Base-by-base conservation (phyloP, 1,284 basidiomycete species). In the Naganishia cerealis region DNA sequence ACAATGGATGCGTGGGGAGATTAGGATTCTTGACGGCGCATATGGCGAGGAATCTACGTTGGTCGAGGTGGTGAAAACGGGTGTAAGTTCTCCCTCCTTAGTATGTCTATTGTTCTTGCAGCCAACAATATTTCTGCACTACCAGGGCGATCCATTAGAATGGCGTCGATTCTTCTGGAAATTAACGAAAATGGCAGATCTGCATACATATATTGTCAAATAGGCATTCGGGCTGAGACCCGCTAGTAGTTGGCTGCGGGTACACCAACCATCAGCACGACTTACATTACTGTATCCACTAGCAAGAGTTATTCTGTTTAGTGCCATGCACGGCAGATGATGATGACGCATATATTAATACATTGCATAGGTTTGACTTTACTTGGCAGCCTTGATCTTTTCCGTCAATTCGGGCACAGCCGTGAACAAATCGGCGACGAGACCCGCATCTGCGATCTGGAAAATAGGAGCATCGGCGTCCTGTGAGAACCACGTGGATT, bases 391-490 rank as follows among this genome's bases (percentile, higher is more conserved):
- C 80, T 91, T 89, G 68, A 95, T 78, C 82, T 94, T 92, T 81
- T 92, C 86, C 39, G 90, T 86, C 67, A 97, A 81, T 80, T 94
- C 87, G 0, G 94, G 94, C 2, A 95, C 92, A 48, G 85, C 91
- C 43, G 94, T 88, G 76, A 89, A 96, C 58, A 96, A 83, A 78
- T 96, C 94, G 66, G 87, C 95, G 3, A 98, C 94, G 26, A 99
- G 86, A 6, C 96, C 96, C 21, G 90, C 86, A 80, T 99, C 96
- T 43, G 96, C 96, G 0, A 99, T 90, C 82, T 99, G 95, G 87
- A 98, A 98, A 77, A 99, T 99, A 6, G 96, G 96, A 18, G 96
- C 96, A 77, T 99, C 95, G 57, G 93, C 85, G 78, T 98, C 95
- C 91, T 92, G 73, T 24, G 70, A 59, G 18, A 55, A 54, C 10